Base-by-base conservation (phyloP, 345 rosid species). In the Hibiscus mutabilis region DNA sequence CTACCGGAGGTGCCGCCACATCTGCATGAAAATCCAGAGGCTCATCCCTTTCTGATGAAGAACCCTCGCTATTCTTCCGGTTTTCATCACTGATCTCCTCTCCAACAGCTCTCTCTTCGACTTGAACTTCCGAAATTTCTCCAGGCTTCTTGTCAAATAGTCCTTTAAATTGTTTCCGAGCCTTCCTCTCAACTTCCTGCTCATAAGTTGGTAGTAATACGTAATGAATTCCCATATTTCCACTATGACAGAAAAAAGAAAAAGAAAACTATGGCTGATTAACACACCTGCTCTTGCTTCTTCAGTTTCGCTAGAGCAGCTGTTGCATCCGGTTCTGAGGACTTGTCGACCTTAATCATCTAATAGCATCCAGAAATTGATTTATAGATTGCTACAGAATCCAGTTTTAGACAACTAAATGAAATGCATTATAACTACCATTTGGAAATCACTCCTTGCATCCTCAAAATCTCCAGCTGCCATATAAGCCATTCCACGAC, bases 121-220 rank as follows among this genome's bases (percentile, higher is more conserved):
- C 65, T 49, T 79, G 42, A 22, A 56, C 86, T 19, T 87, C 88
- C 1, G 96, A 66, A 71, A 96, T 90, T 79, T 92, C 97, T 68
- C 99, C 97, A 0, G 98, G 99, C 77, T 84, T 96, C 87, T 92
- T 92, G 87, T 96, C 96, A 60, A 96, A 92, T 51, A 96, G 82
- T 40, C 99, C 98, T 79, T 92, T 88, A 68, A 96, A 96, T 78
- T 92, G 97, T 77, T 87, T 92, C 47, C 90, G 82, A 46, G 89
- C 98, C 76, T 79, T 91, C 71, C 72, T 87, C 72, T 90, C 91
- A 6, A 86, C 82, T 79, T 89, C 91, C 99, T 96, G 84, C 67
- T 69, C 72, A 68, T 22, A 24, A 77, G 69, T 52, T 24, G n/a
- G 57, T 56, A 42, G 60, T 14, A 18, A 29, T 13, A 51, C 22